Evolutionary conservation across 2,329 filamentous ascomycete species (phyloP).

Genomic region (Metarhizium humberi): DNA sequence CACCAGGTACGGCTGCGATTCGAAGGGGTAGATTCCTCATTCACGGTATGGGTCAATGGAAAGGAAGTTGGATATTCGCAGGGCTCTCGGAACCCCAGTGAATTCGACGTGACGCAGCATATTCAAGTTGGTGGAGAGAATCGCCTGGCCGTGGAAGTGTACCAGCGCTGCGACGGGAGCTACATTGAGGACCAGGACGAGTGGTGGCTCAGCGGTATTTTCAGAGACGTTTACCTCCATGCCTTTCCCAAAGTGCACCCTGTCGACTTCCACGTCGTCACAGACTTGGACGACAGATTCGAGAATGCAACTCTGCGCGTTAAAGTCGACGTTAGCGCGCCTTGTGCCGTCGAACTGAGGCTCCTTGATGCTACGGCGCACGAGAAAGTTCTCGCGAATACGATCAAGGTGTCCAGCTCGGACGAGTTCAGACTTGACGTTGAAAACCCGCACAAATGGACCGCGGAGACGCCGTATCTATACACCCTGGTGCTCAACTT

Average conservation of each 20-base stretch:
- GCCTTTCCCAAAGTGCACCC: constrained; percentile 47
- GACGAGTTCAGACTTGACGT: constrained; percentile 33
- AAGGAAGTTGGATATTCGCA: constrained; percentile 61
- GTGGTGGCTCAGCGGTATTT: constrained; percentile 61
- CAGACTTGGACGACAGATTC: constrained; percentile 45
- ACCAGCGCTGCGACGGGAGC: constrained; percentile 62
- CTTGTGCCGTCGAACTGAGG: constrained; percentile 20
- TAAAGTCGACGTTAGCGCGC: constrained; percentile 32
- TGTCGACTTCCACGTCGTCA: constrained; percentile 47
- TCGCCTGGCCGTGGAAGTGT: constrained; percentile 55
- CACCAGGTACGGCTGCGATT: constrained; percentile 59
- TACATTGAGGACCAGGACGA: constrained; percentile 67
- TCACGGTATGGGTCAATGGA: constrained; percentile 63
- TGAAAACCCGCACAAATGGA: constrained; percentile 52
- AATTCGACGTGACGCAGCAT: constrained; percentile 57
- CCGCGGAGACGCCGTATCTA: constrained; percentile 56
- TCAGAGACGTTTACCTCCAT: constrained; percentile 58
- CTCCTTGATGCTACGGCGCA: constrained; percentile 24
- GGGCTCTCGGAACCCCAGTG: constrained; percentile 61
- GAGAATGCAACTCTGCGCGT: constrained; percentile 41
- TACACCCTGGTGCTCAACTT: constrained; percentile 40
- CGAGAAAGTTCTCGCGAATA: constrained; percentile 15
- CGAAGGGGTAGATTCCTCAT: constrained; percentile 66
- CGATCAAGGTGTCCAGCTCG: constrained; percentile 19
- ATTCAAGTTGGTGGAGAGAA: constrained; percentile 40